A percentile compares a stretch with the other conserved stretches of the same genome.
These are phyloP conservation scores for Xenosphaeropsis pyriputrescens DNA, from an alignment of 2,329 filamentous ascomycete species.

Conservation along the genomic window DNA sequence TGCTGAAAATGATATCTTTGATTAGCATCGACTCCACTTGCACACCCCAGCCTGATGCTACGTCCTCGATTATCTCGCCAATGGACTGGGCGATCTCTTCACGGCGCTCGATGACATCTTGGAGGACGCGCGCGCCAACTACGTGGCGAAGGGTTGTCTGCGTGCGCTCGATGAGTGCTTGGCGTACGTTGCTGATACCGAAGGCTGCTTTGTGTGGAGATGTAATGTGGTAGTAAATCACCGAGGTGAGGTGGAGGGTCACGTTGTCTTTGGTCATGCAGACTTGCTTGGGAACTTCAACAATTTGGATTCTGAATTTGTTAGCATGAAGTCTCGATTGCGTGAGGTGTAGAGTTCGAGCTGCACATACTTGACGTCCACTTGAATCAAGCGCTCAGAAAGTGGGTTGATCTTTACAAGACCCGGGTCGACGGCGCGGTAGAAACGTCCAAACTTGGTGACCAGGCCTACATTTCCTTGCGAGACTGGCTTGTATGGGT, in stretches of 20 bases:
- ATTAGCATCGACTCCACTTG: constrained; percentile 97
- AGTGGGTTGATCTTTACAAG: constrained; percentile 96
- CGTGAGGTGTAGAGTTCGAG: too few relatives aligned
- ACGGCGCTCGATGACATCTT: constrained; percentile 95
- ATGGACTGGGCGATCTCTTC: constrained; percentile 95
- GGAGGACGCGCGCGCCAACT: constrained; percentile 84
- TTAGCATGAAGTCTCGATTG: background rate
- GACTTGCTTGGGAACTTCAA: constrained; percentile 82
- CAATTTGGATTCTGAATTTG: constrained; percentile 5
- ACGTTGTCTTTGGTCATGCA: constrained; percentile 99
- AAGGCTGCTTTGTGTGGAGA: constrained; percentile 95
- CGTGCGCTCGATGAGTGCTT: constrained; percentile 94
- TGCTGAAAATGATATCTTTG: constrained; percentile 97
- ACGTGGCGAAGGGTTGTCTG: constrained; percentile 97
- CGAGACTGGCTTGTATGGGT: constrained; percentile 83
- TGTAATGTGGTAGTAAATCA: constrained; percentile 98
- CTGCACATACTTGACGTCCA: constrained; percentile 79
- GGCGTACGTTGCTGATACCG: constrained; percentile 84
- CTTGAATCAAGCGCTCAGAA: constrained; percentile 74
- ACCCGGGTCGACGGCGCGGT: constrained; percentile 90
- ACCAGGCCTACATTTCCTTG: constrained; percentile 94
- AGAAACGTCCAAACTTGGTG: constrained; percentile 90
- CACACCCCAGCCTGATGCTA: constrained; percentile 86
- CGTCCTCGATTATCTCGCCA: constrained; percentile 93
- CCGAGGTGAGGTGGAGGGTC: constrained; percentile 80